phyloP scores from a whole-genome alignment of 305 asterid genomes.

The Plantago coronopus region DNA sequence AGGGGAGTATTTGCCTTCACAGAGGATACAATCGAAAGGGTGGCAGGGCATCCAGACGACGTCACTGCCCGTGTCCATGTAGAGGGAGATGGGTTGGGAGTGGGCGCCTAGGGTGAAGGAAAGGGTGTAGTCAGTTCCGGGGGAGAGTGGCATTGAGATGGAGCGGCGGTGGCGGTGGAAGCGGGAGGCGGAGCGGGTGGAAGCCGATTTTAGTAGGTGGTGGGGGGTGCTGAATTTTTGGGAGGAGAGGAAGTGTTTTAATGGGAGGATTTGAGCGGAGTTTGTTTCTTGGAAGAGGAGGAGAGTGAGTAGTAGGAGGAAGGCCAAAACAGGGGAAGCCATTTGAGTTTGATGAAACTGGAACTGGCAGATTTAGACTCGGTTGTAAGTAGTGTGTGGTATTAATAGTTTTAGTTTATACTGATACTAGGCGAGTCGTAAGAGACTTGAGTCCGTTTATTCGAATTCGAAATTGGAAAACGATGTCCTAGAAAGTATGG shows the following conservation, averaged over 20 bases:
- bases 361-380: too few species aligned
- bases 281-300: conserved; percentile 10
- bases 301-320: conserved; percentile 11
- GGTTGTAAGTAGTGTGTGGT: too few species aligned
- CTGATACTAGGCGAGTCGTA: too few species aligned
- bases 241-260: conserved; percentile 53
- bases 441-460: too few species aligned
- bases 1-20: conserved; percentile 72
- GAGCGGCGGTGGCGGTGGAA: conserved; percentile 58
- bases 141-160: conserved; percentile 78
- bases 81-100: conserved; percentile 61
- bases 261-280: conserved; percentile 42
- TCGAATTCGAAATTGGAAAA: neutral
- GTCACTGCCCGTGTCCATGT: conserved; percentile 95
- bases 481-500: neutral
- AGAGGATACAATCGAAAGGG: conserved; percentile 82
- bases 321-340: conserved; percentile 46
- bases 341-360: conserved; percentile 24
- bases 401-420: too few species aligned
- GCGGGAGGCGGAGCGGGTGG: conserved; percentile 61
- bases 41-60: conserved; percentile 93
- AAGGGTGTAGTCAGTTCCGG: conserved; percentile 79
- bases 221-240: conserved; percentile 44
- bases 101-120: conserved; percentile 67
- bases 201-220: conserved; percentile 68